A percentile compares a stretch with the other conserved stretches of the same genome.
phyloP scores from a whole-genome alignment of 2,329 filamentous ascomycete genomes.

The Westerdykella aurantiaca region DNA sequence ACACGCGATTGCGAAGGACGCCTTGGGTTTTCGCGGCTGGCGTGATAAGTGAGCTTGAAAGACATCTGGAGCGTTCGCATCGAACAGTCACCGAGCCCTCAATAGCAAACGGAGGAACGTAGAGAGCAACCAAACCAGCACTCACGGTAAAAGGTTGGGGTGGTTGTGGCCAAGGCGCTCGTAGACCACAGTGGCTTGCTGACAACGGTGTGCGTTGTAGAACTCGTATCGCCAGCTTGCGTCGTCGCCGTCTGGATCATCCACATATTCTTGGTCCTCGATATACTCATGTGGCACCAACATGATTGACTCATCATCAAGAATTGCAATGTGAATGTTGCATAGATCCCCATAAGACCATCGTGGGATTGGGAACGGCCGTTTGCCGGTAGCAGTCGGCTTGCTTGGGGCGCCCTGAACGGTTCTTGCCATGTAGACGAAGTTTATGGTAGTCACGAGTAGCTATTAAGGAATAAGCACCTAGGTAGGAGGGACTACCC shows the following conservation, averaged over 20 bases:
- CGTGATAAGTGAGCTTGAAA: too few relatives aligned
- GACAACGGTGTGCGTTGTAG: conserved; percentile 1
- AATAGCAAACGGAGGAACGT: background rate
- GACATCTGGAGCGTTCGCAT: too few relatives aligned
- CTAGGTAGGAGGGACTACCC: too few relatives aligned
- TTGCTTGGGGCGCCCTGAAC: background rate
- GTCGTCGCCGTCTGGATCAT: too few relatives aligned
- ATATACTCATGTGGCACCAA: conserved; percentile 1
- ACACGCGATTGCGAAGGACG: too few relatives aligned
- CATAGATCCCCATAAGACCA: background rate
- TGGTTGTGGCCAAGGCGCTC: conserved; percentile 1
- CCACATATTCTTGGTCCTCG: background rate
- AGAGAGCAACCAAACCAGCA: background rate
- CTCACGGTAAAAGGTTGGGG: conserved; percentile 1
- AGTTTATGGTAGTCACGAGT: too few relatives aligned
- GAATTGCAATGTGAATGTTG: background rate
- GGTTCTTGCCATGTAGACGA: too few relatives aligned
- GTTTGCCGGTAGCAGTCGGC: background rate
- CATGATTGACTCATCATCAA: conserved; percentile 2
- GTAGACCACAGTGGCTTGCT: conserved; percentile 3
- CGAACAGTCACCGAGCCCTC: too few relatives aligned
- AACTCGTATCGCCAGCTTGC: conserved; percentile 1
- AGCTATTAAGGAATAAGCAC: too few relatives aligned
- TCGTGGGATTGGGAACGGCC: background rate
- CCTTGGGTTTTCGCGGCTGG: too few relatives aligned